Evolutionary conservation across 495 filamentous ascomycete genomes (phyloP).

Genomic region (Ascobolus immersus): DNA sequence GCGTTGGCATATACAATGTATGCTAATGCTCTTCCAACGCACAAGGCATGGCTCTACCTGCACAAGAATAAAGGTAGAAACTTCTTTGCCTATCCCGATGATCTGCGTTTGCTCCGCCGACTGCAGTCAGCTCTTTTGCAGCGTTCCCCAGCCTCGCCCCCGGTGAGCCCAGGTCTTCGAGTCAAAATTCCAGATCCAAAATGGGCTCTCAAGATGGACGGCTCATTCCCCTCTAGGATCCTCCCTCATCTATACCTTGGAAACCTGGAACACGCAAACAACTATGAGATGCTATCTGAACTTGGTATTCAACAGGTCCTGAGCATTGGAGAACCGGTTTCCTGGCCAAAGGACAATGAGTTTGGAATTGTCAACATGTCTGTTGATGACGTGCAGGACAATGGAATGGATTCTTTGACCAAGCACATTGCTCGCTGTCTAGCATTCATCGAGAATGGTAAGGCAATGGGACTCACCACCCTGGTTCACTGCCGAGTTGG

Average conservation of each 20-base stretch:
- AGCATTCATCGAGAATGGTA: conserved; percentile 61
- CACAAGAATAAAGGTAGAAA: conserved; percentile 64
- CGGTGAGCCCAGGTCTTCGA: conserved; percentile 12
- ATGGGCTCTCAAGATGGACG: conserved; percentile 70
- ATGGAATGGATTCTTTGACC: conserved; percentile 77
- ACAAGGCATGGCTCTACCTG: conserved; percentile 64
- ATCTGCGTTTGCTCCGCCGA: conserved; percentile 50
- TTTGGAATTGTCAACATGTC: conserved; percentile 55
- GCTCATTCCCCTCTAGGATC: conserved; percentile 68
- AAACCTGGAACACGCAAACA: conserved; percentile 79
- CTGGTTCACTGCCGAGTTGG: conserved; percentile 92
- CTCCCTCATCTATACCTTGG: conserved; percentile 90
- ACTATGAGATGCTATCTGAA: conserved; percentile 49
- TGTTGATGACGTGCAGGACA: conserved; percentile 74
- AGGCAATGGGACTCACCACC: conserved; percentile 30
- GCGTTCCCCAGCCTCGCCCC: too few relatives aligned
- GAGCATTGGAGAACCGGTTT: conserved; percentile 75
- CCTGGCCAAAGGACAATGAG: conserved; percentile 40
- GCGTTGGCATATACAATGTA: conserved; percentile 80
- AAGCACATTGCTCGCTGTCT: conserved; percentile 70
- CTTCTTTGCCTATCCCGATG: conserved; percentile 84
- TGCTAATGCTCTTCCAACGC: conserved; percentile 50
- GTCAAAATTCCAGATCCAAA: conserved; percentile 30
- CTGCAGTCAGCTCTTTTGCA: conserved; percentile 49
- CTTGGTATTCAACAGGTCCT: conserved; percentile 71